Evolutionary conservation across 2,329 filamentous ascomycete genomes (phyloP).

Genomic region (Colletotrichum simmondsii): DNA sequence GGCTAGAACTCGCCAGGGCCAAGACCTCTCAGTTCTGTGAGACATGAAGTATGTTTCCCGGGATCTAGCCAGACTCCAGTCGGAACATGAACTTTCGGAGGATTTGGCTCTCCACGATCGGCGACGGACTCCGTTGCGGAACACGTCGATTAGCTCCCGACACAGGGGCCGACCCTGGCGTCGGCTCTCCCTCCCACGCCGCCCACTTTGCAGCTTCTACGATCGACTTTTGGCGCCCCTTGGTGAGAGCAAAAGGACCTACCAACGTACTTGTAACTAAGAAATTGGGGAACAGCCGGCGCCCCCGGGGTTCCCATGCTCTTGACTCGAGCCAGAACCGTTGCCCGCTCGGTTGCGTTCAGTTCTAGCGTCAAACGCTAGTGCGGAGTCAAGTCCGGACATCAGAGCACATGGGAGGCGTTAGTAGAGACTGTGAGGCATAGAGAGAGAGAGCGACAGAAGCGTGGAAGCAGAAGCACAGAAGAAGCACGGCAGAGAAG

Average conservation of each 20-base stretch:
- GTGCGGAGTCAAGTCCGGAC: slow-evolving; percentile 28
- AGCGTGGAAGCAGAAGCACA: background rate
- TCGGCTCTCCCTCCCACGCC: slow-evolving; percentile 2
- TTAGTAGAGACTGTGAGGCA: background rate
- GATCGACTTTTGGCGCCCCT: background rate
- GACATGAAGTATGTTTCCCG: slow-evolving; percentile 7
- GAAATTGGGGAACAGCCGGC: background rate
- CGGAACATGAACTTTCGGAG: slow-evolving; percentile 19
- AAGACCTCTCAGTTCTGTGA: slow-evolving; percentile 15
- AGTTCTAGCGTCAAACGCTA: slow-evolving; percentile 33
- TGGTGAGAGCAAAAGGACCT: background rate
- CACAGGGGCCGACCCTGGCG: slow-evolving; percentile 18
- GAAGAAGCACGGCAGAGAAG: background rate
- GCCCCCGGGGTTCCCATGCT: slow-evolving; percentile 17
- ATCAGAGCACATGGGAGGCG: slow-evolving; percentile 19
- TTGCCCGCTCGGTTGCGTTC: slow-evolving; percentile 18
- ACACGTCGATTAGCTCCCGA: slow-evolving; percentile 29
- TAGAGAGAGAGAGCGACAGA: background rate
- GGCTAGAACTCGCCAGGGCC: background rate
- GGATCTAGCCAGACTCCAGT: slow-evolving; percentile 1
- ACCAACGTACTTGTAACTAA: background rate
- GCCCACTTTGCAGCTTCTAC: background rate
- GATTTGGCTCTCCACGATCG: slow-evolving; percentile 25
- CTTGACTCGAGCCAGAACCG: slow-evolving; percentile 11
- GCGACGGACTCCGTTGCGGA: slow-evolving; percentile 29